phyloP scores from a whole-genome alignment of 2,329 filamentous ascomycete genomes.

The Erysiphe pulchra region DNA sequence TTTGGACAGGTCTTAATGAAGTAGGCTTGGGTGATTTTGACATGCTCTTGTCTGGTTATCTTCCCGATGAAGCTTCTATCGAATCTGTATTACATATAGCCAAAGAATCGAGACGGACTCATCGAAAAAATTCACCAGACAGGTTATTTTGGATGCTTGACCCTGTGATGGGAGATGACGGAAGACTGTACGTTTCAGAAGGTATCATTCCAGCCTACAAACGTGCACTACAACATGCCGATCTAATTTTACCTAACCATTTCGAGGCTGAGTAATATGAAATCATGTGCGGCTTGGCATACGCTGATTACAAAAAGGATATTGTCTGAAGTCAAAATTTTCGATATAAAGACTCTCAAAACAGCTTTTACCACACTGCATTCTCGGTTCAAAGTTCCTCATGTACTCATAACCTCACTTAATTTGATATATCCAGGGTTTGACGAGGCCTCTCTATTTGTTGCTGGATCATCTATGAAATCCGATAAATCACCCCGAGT shows the following conservation, averaged over 20 bases:
- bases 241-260: constrained; percentile 85
- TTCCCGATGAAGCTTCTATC: constrained; percentile 66
- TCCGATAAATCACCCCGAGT: constrained; percentile 42
- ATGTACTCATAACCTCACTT: constrained; percentile 82
- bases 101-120: constrained; percentile 46
- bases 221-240: constrained; percentile 50
- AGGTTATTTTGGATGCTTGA: constrained; percentile 94
- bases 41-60: constrained; percentile 84
- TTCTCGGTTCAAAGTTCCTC: constrained; percentile 47
- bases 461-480: constrained; percentile 55
- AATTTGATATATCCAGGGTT: constrained; percentile 29
- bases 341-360: constrained; percentile 44
- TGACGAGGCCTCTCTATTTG: constrained; percentile 28
- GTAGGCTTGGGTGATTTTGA: constrained; percentile 75
- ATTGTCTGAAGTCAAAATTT: constrained; percentile 64
- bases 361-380: constrained; percentile 58
- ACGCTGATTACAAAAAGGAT: constrained; percentile 24
- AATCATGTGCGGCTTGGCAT: neutral
- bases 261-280: constrained; percentile 71
- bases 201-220: constrained; percentile 86
- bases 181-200: constrained; percentile 68
- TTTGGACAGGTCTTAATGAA: constrained; percentile 65
- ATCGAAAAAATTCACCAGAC: constrained; percentile 30
- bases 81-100: constrained; percentile 66
- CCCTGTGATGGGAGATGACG: constrained; percentile 96